A percentile compares a stretch with the other conserved stretches of the same genome.
phyloP scores from a whole-genome alignment of 805 yeast genomes.

The Cyberlindnera americana region DNA sequence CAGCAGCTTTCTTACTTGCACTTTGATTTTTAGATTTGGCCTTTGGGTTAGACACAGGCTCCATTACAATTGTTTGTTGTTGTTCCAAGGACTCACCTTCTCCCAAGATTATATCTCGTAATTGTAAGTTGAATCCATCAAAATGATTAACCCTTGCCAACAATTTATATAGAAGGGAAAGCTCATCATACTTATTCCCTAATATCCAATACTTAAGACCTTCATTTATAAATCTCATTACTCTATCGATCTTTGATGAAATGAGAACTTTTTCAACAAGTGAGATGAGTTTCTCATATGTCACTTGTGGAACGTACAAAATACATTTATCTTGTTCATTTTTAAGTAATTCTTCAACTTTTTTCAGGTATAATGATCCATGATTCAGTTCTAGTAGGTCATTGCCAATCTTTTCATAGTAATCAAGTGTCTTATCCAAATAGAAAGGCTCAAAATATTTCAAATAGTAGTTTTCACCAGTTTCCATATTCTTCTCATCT shows the following conservation, averaged over 20 bases:
- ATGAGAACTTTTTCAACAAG: conserved; percentile 60
- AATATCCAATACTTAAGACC: conserved; percentile 59
- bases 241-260: conserved; percentile 50
- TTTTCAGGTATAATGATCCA: conserved; percentile 55
- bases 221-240: conserved; percentile 47
- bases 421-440: conserved; percentile 49
- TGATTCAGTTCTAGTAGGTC: conserved; percentile 40
- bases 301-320: conserved; percentile 49
- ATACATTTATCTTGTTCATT: conserved; percentile 60
- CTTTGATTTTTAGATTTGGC: conserved; percentile 10
- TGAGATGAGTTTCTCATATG: conserved; percentile 50
- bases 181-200: conserved; percentile 40
- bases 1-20: conserved; percentile 32
- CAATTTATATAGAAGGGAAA: conserved; percentile 47
- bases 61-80: conserved; percentile 4
- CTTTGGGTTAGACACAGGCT: not conserved
- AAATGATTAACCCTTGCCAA: conserved; percentile 53
- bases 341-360: conserved; percentile 47
- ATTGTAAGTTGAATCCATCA: conserved; percentile 43
- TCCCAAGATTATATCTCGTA: conserved; percentile 42
- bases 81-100: conserved; percentile 38
- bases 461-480: conserved; percentile 59
- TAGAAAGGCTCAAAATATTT: conserved; percentile 65
- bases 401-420: conserved; percentile 46
- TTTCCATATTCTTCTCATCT: conserved; percentile 31